Evolutionary conservation across 768 basidiomycete species (phyloP).

Genomic region (Clitopilus hobsonii): DNA sequence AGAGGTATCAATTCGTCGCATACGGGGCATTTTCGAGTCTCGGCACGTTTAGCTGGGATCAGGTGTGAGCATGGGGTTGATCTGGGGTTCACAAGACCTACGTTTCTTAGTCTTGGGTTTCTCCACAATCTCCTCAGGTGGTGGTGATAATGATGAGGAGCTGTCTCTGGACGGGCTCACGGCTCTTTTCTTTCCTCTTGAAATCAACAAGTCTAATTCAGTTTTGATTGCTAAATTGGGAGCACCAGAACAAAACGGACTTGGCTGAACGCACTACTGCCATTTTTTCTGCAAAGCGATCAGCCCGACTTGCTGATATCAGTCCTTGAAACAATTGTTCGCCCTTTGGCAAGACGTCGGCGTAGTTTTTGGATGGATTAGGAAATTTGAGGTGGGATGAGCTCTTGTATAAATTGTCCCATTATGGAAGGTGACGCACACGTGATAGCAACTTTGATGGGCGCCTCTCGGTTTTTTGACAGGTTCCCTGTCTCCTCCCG

Average conservation of each 20-base stretch:
- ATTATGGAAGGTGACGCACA: slow-evolving; percentile 2
- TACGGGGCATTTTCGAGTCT: slow-evolving; percentile 71
- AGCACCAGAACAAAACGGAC: slow-evolving; percentile 18
- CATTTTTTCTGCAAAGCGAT: slow-evolving; percentile 9
- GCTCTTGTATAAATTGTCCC: slow-evolving; percentile 1
- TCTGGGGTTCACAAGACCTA: slow-evolving; percentile 21
- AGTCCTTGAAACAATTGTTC: slow-evolving; percentile 7
- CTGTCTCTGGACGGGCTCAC: slow-evolving; percentile 16
- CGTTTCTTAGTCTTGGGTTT: slow-evolving; percentile 43
- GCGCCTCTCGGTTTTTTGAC: not conserved
- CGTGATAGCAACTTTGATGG: slow-evolving; percentile 9
- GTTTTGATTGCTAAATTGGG: slow-evolving; percentile 8
- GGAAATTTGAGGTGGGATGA: slow-evolving; percentile 21
- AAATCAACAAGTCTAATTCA: slow-evolving; percentile 1
- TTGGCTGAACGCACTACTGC: slow-evolving; percentile 20
- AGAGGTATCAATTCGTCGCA: slow-evolving; percentile 71
- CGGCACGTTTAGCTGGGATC: slow-evolving; percentile 59
- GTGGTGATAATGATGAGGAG: slow-evolving; percentile 31
- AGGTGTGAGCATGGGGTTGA: not conserved
- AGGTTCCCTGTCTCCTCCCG: not conserved
- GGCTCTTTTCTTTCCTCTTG: slow-evolving; percentile 49
- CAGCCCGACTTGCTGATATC: slow-evolving; percentile 4
- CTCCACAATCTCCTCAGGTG: slow-evolving; percentile 19
- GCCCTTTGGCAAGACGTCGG: not conserved
- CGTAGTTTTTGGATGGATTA: slow-evolving; percentile 29